Base-by-base conservation (phyloP, 2,329 filamentous ascomycete genomes). In the Ilyonectria sp. region DNA sequence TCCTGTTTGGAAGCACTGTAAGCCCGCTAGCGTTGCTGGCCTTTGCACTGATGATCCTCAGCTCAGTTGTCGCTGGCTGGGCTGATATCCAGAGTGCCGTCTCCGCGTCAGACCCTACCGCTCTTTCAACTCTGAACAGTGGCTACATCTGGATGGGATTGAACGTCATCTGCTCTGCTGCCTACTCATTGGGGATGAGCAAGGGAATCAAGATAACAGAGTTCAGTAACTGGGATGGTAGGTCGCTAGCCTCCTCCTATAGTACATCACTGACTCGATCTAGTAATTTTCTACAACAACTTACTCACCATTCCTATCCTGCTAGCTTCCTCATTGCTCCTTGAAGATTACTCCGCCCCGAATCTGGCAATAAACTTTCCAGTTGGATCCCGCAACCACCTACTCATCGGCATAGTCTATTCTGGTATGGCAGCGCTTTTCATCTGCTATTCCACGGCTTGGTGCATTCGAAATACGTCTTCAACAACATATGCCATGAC, bases 201-300 rank as follows among this genome's bases (percentile, higher is more conserved):
- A 98, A 98, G 88, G 92, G 97, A 72, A 98, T 99, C 82, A 98
- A 98, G 91, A 90, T 96, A 84, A 98, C 97, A 86, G 98, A 97
- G 87, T 98, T 99, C 85, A 98, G 97, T 88, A 96, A 98, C 81
- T 98, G 97, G 86, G 96, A 99, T 82, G 97, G 95, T 98, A 88
- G 84, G 95, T 91, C 15, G 15, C 50, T n/a, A 6, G 6, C 26
- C 13, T 23, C 13, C 31, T 61, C 50, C 37, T 23, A 9, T 31
- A 35, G 29, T 21, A 70, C 3, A 44, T 6, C 40, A 21, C 49
- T 61, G 53, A 26, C 80, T 85, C 75, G 83, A 77, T 6, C 4
- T 72, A 98, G 95, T 95, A 78, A 99, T 98, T 96, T 98, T 96
- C 86, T 99, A 99, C 88, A 99, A 99, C 90, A 98, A 99, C 83